Percentiles rank a stretch among this genome's conserved stretches.
Evolutionary conservation across 345 rosid genomes (phyloP).

Genomic region (Ceriops tagal): DNA sequence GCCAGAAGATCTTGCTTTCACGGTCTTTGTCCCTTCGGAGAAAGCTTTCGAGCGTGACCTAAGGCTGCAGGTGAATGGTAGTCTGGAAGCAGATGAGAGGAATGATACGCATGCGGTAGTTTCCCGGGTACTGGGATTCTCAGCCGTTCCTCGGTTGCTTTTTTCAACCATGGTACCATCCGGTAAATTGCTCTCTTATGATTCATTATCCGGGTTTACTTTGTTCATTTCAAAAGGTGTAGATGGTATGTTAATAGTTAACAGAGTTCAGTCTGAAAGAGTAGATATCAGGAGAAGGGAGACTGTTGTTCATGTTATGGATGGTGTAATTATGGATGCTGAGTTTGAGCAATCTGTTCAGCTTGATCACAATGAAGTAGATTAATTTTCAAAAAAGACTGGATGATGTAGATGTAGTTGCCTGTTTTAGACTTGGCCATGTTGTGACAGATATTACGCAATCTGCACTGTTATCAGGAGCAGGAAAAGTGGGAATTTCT

Average conservation of each 20-base stretch:
- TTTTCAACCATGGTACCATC: constrained; percentile 26
- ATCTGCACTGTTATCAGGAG: too few relatives aligned
- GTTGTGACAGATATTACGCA: too few relatives aligned
- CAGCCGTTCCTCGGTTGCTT: constrained; percentile 57
- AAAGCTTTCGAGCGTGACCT: constrained; percentile 59
- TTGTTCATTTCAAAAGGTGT: constrained; percentile 41
- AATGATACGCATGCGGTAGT: constrained; percentile 53
- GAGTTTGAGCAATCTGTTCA: constrained; percentile 66
- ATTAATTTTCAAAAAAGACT: not conserved
- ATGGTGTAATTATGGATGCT: constrained; percentile 83
- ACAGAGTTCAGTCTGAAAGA: constrained; percentile 49
- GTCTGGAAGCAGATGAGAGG: constrained; percentile 29
- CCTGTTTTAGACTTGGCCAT: too few relatives aligned
- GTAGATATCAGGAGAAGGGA: constrained; percentile 49
- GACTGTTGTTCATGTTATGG: constrained; percentile 51
- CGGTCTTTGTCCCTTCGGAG: constrained; percentile 68
- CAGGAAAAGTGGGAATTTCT: too few relatives aligned
- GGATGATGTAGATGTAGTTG: not conserved
- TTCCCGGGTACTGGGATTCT: constrained; percentile 65
- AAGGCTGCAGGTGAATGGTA: constrained; percentile 28
- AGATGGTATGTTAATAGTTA: constrained; percentile 50
- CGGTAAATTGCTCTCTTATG: constrained; percentile 42
- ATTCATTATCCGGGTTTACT: constrained; percentile 60
- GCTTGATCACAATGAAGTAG: constrained; percentile 36
- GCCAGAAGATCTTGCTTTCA: constrained; percentile 71